These are phyloP conservation scores for Flaveria bidentis DNA, from an alignment of 129 eudicot species.

Conservation along the genomic window DNA sequence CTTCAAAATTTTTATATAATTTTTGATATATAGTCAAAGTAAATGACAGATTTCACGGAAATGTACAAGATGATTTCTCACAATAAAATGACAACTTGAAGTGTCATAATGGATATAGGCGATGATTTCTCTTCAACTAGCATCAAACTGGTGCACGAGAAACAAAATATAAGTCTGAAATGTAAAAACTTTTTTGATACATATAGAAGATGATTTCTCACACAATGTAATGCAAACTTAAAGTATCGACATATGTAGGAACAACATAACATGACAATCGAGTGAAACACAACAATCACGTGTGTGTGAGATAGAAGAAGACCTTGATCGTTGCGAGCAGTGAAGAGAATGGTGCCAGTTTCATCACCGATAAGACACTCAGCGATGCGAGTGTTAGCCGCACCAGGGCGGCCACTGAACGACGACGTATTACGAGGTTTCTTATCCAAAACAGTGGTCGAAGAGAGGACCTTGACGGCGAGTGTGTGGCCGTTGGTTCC, in stretches of 20 bases:
- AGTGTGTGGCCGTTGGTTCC: constrained; percentile 74
- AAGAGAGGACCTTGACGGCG: constrained; percentile 52
- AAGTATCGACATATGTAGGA: background rate
- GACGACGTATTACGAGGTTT: constrained; percentile 46
- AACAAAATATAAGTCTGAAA: background rate
- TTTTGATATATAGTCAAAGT: background rate
- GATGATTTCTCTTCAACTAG: background rate
- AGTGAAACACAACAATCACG: background rate
- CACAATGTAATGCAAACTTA: background rate
- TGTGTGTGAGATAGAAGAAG: background rate
- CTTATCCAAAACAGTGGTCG: constrained; percentile 59
- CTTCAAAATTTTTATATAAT: background rate
- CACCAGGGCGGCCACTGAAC: constrained; percentile 41
- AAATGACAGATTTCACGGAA: background rate
- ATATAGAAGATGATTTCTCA: background rate
- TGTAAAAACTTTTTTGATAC: too few species aligned
- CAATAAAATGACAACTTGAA: background rate
- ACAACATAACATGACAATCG: background rate
- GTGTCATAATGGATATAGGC: background rate
- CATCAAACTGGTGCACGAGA: background rate
- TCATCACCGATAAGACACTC: constrained; percentile 88
- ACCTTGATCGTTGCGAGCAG: constrained; percentile 87
- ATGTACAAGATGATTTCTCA: too few species aligned
- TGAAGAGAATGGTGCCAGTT: constrained; percentile 69
- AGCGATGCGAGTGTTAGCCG: constrained; percentile 57